Percentiles rank a stretch among this genome's conserved stretches.
These are phyloP conservation scores for Lactarius quietus DNA, from an alignment of 768 basidiomycete species.

Conservation along the genomic window DNA sequence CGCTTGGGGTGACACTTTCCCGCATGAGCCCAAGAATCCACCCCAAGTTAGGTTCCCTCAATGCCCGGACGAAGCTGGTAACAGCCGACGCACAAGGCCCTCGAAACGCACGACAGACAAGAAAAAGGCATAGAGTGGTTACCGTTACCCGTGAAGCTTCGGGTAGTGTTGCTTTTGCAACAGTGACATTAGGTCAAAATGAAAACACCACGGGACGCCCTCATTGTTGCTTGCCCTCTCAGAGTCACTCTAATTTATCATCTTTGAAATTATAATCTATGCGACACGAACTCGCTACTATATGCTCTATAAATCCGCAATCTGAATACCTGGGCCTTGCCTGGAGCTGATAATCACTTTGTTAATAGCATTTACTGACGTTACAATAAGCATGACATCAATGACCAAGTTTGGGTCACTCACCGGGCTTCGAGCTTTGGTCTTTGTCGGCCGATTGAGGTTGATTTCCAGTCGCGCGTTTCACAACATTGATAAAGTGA, in stretches of 20 bases:
- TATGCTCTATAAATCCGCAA: conserved; percentile 63
- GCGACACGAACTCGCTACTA: not conserved
- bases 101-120: not conserved
- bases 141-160: not conserved
- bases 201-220: not conserved
- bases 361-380: conserved; percentile 67
- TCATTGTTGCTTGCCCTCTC: not conserved
- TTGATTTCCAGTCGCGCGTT: conserved; percentile 67
- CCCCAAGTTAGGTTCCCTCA: conserved; percentile 55
- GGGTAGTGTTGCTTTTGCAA: not conserved
- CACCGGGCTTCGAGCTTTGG: conserved; percentile 44
- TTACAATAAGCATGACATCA: not conserved
- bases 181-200: not conserved
- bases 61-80: conserved; percentile 37
- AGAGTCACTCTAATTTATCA: not conserved
- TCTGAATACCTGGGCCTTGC: conserved; percentile 85
- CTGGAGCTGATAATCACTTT: conserved; percentile 81
- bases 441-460: conserved; percentile 46
- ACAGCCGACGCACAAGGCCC: conserved; percentile 31
- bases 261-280: not conserved
- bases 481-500: conserved; percentile 71
- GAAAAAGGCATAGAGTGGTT: not conserved
- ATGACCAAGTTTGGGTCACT: conserved; percentile 17
- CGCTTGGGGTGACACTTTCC: conserved; percentile 92
- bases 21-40: conserved; percentile 77